Percentiles rank a stretch among this genome's conserved stretches.
Evolutionary conservation across 192 early-diverging fungal genomes (phyloP).

Genomic region (Coemansia sp.): DNA sequence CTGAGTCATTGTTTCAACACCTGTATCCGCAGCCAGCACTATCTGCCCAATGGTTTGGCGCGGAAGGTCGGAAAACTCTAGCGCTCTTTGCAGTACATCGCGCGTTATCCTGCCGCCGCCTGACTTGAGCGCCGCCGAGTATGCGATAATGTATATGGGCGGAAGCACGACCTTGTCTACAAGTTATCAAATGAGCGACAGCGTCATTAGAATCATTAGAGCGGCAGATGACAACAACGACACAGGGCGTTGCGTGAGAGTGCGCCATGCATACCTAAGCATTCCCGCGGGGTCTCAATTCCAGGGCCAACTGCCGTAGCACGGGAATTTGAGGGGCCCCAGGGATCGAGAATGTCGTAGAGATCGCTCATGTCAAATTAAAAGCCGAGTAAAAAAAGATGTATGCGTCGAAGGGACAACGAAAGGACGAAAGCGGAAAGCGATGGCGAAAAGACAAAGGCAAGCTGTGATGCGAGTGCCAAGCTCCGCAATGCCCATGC

Average conservation of each 20-base stretch:
- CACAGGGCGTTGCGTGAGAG: background rate
- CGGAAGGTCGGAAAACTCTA: constrained; percentile 38
- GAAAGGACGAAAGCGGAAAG: background rate
- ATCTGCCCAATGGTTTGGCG: constrained; percentile 44
- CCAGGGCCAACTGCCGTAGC: constrained; percentile 10
- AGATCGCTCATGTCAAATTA: constrained; percentile 49
- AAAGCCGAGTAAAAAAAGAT: constrained; percentile 1
- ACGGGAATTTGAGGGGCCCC: constrained; percentile 32
- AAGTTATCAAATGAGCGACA: background rate
- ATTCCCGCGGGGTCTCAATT: constrained; percentile 23
- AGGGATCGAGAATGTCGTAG: constrained; percentile 57
- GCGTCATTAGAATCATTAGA: background rate
- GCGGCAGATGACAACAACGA: background rate
- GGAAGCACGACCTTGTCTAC: constrained; percentile 53
- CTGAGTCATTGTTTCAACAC: constrained; percentile 42
- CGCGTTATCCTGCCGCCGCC: constrained; percentile 50
- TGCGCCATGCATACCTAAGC: constrained; percentile 37
- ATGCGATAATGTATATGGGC: constrained; percentile 43
- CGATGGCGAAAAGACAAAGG: background rate
- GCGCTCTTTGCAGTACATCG: constrained; percentile 33
- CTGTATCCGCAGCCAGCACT: constrained; percentile 38
- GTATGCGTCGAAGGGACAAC: background rate
- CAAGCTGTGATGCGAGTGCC: background rate
- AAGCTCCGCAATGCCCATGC: background rate
- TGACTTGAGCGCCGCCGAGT: constrained; percentile 36